A percentile compares a stretch with the other conserved stretches of the same genome.
Evolutionary conservation across 345 rosid genomes (phyloP).

Genomic region (Hevea brasiliensis): DNA sequence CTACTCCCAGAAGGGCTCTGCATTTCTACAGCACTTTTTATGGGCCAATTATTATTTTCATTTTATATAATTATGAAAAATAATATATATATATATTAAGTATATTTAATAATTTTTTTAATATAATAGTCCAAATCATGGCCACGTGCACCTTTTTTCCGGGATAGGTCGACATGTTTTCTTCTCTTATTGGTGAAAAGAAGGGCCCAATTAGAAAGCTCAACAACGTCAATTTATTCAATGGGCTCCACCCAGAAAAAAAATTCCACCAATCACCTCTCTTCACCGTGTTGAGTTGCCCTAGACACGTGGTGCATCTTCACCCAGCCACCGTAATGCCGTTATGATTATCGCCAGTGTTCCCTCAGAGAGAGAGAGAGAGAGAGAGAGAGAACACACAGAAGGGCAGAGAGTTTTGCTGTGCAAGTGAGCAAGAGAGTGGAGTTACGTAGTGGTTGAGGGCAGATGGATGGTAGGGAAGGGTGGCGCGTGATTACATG

Average conservation of each 20-base stretch:
- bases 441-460: not conserved
- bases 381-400: not conserved
- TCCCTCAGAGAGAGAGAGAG: not conserved
- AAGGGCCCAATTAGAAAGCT: not conserved
- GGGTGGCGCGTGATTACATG: not conserved
- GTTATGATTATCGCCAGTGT: conserved; percentile 16
- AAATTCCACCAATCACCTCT: conserved; percentile 20
- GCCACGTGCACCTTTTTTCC: conserved; percentile 29
- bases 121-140: not conserved
- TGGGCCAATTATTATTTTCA: no score
- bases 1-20: conserved; percentile 6
- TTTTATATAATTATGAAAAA: no score
- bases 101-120: no score
- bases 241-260: conserved; percentile 24
- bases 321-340: conserved; percentile 19
- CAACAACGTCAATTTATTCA: not conserved
- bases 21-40: not conserved
- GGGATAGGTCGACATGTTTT: conserved; percentile 14
- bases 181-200: not conserved
- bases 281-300: conserved; percentile 21
- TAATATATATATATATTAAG: no score
- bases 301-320: conserved; percentile 51
- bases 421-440: not conserved
- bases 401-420: no score
- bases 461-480: conserved; percentile 25